Evolutionary conservation across 1,284 basidiomycete species (phyloP).

Genomic region (Anthracocystis walkeri): DNA sequence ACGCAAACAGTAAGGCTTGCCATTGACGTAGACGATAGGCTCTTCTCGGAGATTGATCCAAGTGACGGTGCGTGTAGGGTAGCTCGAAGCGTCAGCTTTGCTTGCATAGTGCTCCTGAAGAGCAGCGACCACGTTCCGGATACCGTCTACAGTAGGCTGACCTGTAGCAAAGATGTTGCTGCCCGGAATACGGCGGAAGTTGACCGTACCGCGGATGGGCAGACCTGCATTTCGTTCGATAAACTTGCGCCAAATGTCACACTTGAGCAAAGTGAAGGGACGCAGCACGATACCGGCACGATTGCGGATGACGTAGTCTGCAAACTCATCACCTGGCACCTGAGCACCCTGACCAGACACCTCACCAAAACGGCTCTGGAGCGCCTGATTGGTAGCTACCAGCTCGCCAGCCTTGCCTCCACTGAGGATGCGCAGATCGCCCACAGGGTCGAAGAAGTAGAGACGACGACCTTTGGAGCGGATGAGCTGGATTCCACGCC

Average conservation of each 20-base stretch:
- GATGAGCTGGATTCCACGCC: slow-evolving; percentile 73
- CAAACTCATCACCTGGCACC: slow-evolving; percentile 67
- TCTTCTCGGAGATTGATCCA: slow-evolving; percentile 93
- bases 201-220: slow-evolving; percentile 85
- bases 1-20: slow-evolving; percentile 73
- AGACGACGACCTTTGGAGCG: slow-evolving; percentile 59
- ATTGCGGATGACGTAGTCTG: slow-evolving; percentile 68
- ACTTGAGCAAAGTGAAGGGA: slow-evolving; percentile 65
- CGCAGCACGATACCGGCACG: slow-evolving; percentile 67
- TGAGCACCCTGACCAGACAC: slow-evolving; percentile 50
- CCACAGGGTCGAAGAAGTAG: slow-evolving; percentile 68
- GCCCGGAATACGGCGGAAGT: slow-evolving; percentile 86
- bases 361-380: slow-evolving; percentile 49
- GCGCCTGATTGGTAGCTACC: slow-evolving; percentile 46
- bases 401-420: slow-evolving; percentile 54
- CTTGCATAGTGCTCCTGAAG: slow-evolving; percentile 53
- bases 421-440: slow-evolving; percentile 61
- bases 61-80: slow-evolving; percentile 72
- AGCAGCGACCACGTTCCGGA: slow-evolving; percentile 81
- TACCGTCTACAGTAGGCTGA: slow-evolving; percentile 91
- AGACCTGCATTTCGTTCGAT: slow-evolving; percentile 50
- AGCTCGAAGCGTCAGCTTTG: slow-evolving; percentile 25
- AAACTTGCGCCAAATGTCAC: slow-evolving; percentile 68
- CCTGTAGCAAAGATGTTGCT: slow-evolving; percentile 78
- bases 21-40: slow-evolving; percentile 93